Evolutionary conservation across 345 rosid species (phyloP).

Genomic region (Citrus sinensis): DVS_A1.0 CM039164.1:3543501-3544000

Average conservation of each 20-base stretch:
- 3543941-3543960: constrained; percentile 94
- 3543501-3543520: constrained; percentile 95
- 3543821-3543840: constrained; percentile 99
- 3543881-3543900: constrained; percentile 6
- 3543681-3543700: constrained; percentile 8
- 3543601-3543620: neutral
- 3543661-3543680: neutral
- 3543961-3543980: constrained; percentile 83
- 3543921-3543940: constrained; percentile 92
- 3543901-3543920: constrained; percentile 54
- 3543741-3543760: constrained; percentile 79
- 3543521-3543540: constrained; percentile 84
- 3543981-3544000: constrained; percentile 77
- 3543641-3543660: neutral
- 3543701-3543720: constrained; percentile 70
- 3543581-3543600: neutral
- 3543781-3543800: constrained; percentile 86
- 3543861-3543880: constrained; percentile 2
- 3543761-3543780: constrained; percentile 82
- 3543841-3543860: constrained; percentile 19
- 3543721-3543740: constrained; percentile 75
- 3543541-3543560: constrained; percentile 84
- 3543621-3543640: neutral
- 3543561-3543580: constrained; percentile 67
- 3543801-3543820: constrained; percentile 84